Evolutionary conservation across 306 rosid genomes (phyloP).

Genomic region (Carpinus viminea): DNA sequence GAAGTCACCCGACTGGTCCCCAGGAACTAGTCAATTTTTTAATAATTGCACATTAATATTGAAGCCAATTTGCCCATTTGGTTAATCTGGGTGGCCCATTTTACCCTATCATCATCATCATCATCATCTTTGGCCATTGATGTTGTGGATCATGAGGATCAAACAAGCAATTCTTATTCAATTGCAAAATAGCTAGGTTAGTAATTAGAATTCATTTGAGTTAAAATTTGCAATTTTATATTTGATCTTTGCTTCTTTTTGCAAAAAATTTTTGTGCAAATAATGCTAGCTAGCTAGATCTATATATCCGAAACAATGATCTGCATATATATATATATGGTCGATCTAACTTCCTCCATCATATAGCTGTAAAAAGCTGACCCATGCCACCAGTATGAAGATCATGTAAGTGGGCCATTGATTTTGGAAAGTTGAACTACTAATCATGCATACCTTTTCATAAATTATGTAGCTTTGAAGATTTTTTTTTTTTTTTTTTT

Average conservation of each 20-base stretch:
- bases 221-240: no score
- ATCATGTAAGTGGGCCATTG: conserved; percentile 13
- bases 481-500: no score
- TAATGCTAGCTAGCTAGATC: background rate
- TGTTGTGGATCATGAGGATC: no score
- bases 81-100: background rate
- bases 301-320: background rate
- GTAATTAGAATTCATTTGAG: no score
- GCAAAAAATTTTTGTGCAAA: no score
- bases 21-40: conserved; percentile 19
- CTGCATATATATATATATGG: background rate
- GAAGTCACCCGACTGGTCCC: conserved; percentile 6
- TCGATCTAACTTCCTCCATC: background rate
- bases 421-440: background rate
- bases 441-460: no score
- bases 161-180: no score
- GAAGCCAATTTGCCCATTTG: conserved; percentile 6
- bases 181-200: no score
- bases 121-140: no score
- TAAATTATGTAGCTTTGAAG: no score
- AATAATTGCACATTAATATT: conserved; percentile 9
- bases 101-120: background rate
- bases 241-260: no score
- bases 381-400: background rate
- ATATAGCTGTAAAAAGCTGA: conserved; percentile 9